A percentile compares a stretch with the other conserved stretches of the same genome.
phyloP scores from a whole-genome alignment of 345 rosid genomes.

The Aurinia saxatilis region DNA sequence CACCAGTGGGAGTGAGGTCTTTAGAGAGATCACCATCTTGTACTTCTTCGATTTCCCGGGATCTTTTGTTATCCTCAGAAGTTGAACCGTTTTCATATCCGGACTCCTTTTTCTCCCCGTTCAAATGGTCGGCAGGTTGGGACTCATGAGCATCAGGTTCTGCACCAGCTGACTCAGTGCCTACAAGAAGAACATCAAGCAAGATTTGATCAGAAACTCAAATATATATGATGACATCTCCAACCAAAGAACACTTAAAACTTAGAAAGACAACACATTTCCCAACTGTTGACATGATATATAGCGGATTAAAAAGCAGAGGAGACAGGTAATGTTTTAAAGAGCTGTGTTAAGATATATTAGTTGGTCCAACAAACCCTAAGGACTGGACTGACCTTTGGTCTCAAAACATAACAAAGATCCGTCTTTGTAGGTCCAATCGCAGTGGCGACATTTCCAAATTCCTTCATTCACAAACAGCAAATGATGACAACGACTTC shows the following conservation, averaged over 20 bases:
- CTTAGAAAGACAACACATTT: not conserved
- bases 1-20: slow-evolving; percentile 4
- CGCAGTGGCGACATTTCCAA: slow-evolving; percentile 36
- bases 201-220: slow-evolving; percentile 12
- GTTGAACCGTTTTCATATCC: slow-evolving; percentile 16
- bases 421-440: slow-evolving; percentile 29
- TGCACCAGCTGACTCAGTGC: slow-evolving; percentile 26
- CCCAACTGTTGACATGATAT: not conserved
- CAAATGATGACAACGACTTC: slow-evolving; percentile 20
- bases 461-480: slow-evolving; percentile 28
- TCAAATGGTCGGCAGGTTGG: slow-evolving; percentile 8
- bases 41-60: slow-evolving; percentile 26
- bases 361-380: slow-evolving; percentile 6
- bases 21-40: not conserved
- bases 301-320: not conserved
- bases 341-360: not conserved
- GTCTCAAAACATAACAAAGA: slow-evolving; percentile 29
- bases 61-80: slow-evolving; percentile 13
- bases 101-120: slow-evolving; percentile 3
- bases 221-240: not conserved
- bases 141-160: slow-evolving; percentile 21
- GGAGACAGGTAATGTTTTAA: not conserved
- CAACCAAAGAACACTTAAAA: not conserved
- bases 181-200: slow-evolving; percentile 30
- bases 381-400: slow-evolving; percentile 31